Percentiles rank a stretch among this genome's conserved stretches.
phyloP scores from a whole-genome alignment of 805 yeast species.

The Myxozyma melibiosi region DNA sequence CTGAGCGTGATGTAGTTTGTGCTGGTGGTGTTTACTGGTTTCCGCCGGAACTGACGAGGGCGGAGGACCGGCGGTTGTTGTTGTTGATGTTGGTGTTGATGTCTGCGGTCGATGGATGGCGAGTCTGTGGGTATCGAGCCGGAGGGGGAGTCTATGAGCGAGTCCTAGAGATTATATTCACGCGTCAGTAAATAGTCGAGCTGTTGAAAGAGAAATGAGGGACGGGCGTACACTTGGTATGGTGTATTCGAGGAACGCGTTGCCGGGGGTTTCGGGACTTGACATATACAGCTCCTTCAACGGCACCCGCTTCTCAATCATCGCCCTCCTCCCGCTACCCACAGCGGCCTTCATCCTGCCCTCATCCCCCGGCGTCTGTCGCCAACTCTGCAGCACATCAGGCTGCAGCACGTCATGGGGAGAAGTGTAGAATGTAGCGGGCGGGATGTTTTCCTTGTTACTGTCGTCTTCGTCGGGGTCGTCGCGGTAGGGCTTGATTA shows the following conservation, averaged over 20 bases:
- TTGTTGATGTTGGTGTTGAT: neutral
- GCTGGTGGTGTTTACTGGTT: neutral
- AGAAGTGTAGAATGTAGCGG: neutral
- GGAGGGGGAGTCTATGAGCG: neutral
- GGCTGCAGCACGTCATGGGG: neutral
- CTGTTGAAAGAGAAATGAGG: neutral
- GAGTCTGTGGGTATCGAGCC: neutral
- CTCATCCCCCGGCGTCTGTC: neutral
- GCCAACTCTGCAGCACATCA: neutral
- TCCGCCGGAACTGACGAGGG: neutral
- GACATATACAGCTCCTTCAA: constrained; percentile 24
- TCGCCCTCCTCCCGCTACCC: neutral
- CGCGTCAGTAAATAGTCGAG: neutral
- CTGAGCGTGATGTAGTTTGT: neutral
- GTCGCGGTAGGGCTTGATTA: neutral
- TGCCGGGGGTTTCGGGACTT: constrained; percentile 29
- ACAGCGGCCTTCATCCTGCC: neutral
- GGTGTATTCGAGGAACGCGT: constrained; percentile 22
- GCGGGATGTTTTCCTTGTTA: constrained; percentile 26
- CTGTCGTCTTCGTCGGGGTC: constrained; percentile 5
- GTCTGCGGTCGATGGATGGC: neutral
- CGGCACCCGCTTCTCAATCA: constrained; percentile 15
- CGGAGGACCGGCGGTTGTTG: neutral
- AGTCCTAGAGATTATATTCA: neutral
- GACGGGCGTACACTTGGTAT: constrained; percentile 14